Evolutionary conservation across 2,329 filamentous ascomycete genomes (phyloP).

Genomic region (Aspergillus fumigatiaffinis): DNA sequence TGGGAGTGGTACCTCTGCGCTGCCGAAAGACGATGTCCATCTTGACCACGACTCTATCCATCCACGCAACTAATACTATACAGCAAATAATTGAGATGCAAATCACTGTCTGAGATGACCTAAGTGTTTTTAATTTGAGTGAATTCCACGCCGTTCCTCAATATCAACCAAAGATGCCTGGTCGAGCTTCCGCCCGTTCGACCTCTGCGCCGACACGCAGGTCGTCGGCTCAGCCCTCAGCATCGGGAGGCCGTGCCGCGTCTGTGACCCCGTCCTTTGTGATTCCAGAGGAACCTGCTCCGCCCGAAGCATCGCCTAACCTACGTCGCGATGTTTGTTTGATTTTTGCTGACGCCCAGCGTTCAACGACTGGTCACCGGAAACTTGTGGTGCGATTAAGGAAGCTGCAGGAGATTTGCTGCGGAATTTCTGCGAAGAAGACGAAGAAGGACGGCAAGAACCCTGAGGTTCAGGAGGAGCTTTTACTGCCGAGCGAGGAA

Average conservation of each 20-base stretch:
- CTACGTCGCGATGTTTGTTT: conserved; percentile 70
- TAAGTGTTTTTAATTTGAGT: neutral
- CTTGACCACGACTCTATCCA: neutral
- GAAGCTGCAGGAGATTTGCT: conserved; percentile 85
- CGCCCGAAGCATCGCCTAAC: conserved; percentile 43
- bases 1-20: conserved; percentile 8
- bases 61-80: neutral
- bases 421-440: conserved; percentile 49
- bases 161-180: conserved; percentile 33
- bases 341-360: conserved; percentile 78
- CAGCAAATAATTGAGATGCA: neutral
- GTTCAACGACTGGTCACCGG: conserved; percentile 81
- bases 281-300: conserved; percentile 61
- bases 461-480: conserved; percentile 48
- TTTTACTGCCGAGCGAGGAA: conserved; percentile 46
- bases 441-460: conserved; percentile 40
- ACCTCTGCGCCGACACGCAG: conserved; percentile 34
- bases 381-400: conserved; percentile 84
- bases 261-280: conserved; percentile 36
- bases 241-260: conserved; percentile 79
- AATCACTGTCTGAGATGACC: conserved; percentile 13
- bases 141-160: conserved; percentile 7
- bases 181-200: conserved; percentile 38
- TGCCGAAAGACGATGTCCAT: conserved; percentile 1
- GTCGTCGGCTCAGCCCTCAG: conserved; percentile 62